phyloP scores from a whole-genome alignment of 805 yeast genomes.

The Schwanniomyces polymorphus region DNA sequence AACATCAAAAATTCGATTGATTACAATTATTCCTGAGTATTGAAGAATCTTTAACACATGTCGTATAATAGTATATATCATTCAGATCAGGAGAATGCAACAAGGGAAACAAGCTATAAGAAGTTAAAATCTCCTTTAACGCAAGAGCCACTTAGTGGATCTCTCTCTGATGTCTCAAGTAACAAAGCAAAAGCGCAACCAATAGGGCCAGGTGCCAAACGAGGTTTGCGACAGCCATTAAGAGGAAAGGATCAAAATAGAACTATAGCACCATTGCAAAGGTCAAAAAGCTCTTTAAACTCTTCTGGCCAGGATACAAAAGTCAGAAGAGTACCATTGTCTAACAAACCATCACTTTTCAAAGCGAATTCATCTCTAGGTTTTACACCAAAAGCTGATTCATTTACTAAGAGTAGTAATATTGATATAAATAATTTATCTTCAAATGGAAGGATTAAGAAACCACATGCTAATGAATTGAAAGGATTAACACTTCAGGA shows the following conservation, averaged over 20 bases:
- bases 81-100: conserved; percentile 12
- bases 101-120: not conserved
- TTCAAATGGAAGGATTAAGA: not conserved
- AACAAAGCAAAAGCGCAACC: not conserved
- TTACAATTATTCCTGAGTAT: not conserved
- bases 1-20: not conserved
- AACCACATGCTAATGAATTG: not conserved
- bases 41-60: not conserved
- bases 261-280: conserved; percentile 23
- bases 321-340: conserved; percentile 6
- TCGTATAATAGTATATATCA: conserved; percentile 1
- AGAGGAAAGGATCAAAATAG: conserved; percentile 41
- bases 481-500: conserved; percentile 3
- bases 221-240: conserved; percentile 29
- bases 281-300: conserved; percentile 24
- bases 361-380: conserved; percentile 41
- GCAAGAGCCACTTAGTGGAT: not conserved
- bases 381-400: conserved; percentile 17
- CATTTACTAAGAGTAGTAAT: not conserved
- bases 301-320: not conserved
- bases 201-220: conserved; percentile 1
- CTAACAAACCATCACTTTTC: conserved; percentile 23
- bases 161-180: not conserved
- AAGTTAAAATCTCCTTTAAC: not conserved
- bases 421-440: not conserved